Percentiles rank a stretch among this genome's conserved stretches.
phyloP scores from a whole-genome alignment of 805 yeast genomes.

The Metschnikowia matae region DNA sequence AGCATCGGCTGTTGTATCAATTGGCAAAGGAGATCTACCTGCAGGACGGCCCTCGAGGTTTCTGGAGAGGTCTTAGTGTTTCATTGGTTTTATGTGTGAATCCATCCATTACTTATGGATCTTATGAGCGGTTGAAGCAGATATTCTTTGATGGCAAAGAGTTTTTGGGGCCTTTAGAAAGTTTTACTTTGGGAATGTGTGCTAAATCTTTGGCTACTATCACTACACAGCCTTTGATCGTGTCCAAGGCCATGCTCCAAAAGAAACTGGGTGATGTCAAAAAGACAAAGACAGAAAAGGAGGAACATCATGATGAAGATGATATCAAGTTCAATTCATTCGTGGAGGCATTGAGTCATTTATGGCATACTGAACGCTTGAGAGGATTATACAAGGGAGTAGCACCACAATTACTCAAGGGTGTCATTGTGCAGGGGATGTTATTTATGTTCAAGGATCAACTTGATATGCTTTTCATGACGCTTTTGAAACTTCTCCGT shows the following conservation, averaged over 20 bases:
- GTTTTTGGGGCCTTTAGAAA: conserved; percentile 55
- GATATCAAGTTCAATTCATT: conserved; percentile 51
- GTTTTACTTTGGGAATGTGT: conserved; percentile 70
- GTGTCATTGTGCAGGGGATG: conserved; percentile 79
- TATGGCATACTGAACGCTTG: conserved; percentile 62
- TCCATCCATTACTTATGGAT: conserved; percentile 84
- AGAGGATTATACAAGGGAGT: conserved; percentile 73
- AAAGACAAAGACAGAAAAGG: conserved; percentile 20
- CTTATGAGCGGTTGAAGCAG: conserved; percentile 64
- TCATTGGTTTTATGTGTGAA: conserved; percentile 72
- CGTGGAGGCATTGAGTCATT: conserved; percentile 57
- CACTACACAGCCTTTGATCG: conserved; percentile 79
- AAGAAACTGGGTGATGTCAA: conserved; percentile 27
- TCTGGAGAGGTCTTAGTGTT: conserved; percentile 84
- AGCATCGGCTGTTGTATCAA: conserved; percentile 28
- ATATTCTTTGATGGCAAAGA: conserved; percentile 41
- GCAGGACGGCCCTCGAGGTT: conserved; percentile 65
- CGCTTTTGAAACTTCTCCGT: conserved; percentile 29
- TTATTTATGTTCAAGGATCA: conserved; percentile 80
- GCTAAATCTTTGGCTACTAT: conserved; percentile 79
- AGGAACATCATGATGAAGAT: conserved; percentile 23
- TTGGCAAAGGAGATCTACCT: conserved; percentile 46
- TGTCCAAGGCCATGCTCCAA: conserved; percentile 80
- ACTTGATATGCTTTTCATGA: conserved; percentile 39
- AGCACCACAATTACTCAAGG: conserved; percentile 75